These are phyloP conservation scores for Persicaria tinctoria DNA, from an alignment of 148 eudicot genomes.

Conservation along the genomic window DNA sequence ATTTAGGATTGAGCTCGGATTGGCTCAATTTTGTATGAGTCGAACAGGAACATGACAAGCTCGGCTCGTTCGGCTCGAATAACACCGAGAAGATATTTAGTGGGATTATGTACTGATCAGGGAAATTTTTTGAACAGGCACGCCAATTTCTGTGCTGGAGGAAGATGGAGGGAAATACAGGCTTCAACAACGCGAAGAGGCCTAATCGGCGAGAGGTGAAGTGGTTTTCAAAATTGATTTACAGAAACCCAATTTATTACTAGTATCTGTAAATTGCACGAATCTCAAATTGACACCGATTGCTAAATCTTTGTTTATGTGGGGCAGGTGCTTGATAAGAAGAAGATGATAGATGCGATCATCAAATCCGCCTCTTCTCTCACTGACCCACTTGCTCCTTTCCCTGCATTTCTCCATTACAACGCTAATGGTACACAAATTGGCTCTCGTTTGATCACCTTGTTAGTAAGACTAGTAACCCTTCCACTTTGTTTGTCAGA, in stretches of 20 bases:
- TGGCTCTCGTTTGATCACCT: background rate
- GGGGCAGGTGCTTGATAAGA: constrained; percentile 52
- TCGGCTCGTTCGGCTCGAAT: no score
- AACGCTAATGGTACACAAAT: constrained; percentile 32
- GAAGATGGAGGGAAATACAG: background rate
- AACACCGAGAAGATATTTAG: no score
- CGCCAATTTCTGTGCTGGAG: background rate
- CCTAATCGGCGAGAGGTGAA: background rate
- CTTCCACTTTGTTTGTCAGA: background rate
- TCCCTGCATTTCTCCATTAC: constrained; percentile 46
- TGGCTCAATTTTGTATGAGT: no score
- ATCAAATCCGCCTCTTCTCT: constrained; percentile 48
- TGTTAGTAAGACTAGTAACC: background rate
- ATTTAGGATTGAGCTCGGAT: no score
- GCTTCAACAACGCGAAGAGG: constrained; percentile 6
- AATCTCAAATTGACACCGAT: background rate
- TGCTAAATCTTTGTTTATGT: background rate
- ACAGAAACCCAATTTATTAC: background rate
- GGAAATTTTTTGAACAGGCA: background rate
- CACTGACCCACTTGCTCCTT: constrained; percentile 46
- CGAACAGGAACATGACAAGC: no score
- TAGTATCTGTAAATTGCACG: background rate
- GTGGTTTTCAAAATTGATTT: background rate
- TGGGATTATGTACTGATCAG: no score
- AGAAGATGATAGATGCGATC: constrained; percentile 38